phyloP scores from a whole-genome alignment of 2,329 filamentous ascomycete genomes.

The Nigrospora oryzae region DNA sequence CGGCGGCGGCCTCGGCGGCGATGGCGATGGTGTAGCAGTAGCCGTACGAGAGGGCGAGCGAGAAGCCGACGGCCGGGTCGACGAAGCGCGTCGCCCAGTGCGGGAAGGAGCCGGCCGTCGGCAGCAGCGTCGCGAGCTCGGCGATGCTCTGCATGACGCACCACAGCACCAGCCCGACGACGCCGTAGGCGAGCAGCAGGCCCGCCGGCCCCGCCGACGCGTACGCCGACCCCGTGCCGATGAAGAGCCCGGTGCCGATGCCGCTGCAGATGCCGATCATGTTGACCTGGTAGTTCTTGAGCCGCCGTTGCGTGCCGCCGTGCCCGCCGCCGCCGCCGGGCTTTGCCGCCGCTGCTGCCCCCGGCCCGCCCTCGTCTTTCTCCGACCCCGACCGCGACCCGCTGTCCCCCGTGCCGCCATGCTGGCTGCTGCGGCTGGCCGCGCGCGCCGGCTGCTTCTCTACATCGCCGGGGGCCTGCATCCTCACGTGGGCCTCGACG shows the following conservation, averaged over 20 bases:
- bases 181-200: slow-evolving; percentile 34
- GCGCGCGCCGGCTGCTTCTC: background rate
- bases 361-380: background rate
- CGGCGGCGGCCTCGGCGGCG: slow-evolving; percentile 21
- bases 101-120: slow-evolving; percentile 7
- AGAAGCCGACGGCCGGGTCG: slow-evolving; percentile 19
- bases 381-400: background rate
- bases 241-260: slow-evolving; percentile 7
- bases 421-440: too few species aligned
- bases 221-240: slow-evolving; percentile 14
- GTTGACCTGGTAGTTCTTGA: slow-evolving; percentile 6
- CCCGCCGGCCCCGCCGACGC: slow-evolving; percentile 24
- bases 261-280: slow-evolving; percentile 7
- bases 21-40: slow-evolving; percentile 22
- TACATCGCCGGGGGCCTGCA: background rate
- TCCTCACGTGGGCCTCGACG: too few species aligned
- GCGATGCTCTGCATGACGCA: slow-evolving; percentile 10
- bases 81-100: slow-evolving; percentile 17
- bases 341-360: too few species aligned
- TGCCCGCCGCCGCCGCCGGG: slow-evolving; percentile 3
- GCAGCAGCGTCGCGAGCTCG: slow-evolving; percentile 19
- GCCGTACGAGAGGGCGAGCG: slow-evolving; percentile 26
- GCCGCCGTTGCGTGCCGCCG: slow-evolving; percentile 5
- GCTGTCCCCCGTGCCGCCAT: background rate
- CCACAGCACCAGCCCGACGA: slow-evolving; percentile 36